Evolutionary conservation across 2,329 filamentous ascomycete genomes (phyloP).

Genomic region (Ascochyta viciae-villosae): DNA sequence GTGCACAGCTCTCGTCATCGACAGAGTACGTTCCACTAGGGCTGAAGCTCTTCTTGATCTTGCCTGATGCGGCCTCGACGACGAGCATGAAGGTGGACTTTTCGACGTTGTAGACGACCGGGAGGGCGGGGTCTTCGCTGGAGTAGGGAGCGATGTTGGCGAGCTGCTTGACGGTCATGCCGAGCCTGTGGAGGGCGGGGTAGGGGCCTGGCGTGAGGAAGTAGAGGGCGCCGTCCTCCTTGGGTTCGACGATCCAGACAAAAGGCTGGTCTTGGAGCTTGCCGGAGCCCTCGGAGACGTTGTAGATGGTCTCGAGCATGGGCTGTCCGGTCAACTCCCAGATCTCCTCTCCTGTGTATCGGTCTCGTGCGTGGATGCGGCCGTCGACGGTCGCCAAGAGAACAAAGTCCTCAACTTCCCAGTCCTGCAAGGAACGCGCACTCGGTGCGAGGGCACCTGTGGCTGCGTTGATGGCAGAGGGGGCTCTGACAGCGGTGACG

Average conservation of each 20-base stretch:
- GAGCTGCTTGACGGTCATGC: conserved; percentile 81
- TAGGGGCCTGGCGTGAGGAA: conserved; percentile 76
- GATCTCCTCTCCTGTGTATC: conserved; percentile 80
- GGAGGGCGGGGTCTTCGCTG: conserved; percentile 67
- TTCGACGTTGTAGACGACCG: conserved; percentile 86
- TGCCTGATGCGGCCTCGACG: conserved; percentile 84
- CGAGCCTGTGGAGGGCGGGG: conserved; percentile 68
- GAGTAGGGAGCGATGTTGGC: conserved; percentile 84
- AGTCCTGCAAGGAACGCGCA: conserved; percentile 98
- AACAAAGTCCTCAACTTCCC: conserved; percentile 99
- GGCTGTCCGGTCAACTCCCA: conserved; percentile 89
- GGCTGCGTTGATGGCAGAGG: conserved; percentile 67
- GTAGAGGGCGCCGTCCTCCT: conserved; percentile 83
- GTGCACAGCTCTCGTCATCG: conserved; percentile 76
- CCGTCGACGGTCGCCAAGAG: conserved; percentile 99
- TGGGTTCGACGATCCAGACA: conserved; percentile 95
- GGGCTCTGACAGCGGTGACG: conserved; percentile 88
- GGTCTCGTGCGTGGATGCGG: conserved; percentile 88
- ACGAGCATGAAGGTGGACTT: conserved; percentile 92
- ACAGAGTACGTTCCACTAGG: conserved; percentile 72
- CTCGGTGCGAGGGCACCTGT: conserved; percentile 61
- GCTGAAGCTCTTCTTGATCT: conserved; percentile 83
- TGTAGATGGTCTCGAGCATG: conserved; percentile 89
- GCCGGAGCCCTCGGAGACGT: conserved; percentile 54
- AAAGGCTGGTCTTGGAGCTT: conserved; percentile 75